Evolutionary conservation across 371 early-diverging fungal genomes (phyloP).

Genomic region (Syncephalastrum contaminatum): DNA sequence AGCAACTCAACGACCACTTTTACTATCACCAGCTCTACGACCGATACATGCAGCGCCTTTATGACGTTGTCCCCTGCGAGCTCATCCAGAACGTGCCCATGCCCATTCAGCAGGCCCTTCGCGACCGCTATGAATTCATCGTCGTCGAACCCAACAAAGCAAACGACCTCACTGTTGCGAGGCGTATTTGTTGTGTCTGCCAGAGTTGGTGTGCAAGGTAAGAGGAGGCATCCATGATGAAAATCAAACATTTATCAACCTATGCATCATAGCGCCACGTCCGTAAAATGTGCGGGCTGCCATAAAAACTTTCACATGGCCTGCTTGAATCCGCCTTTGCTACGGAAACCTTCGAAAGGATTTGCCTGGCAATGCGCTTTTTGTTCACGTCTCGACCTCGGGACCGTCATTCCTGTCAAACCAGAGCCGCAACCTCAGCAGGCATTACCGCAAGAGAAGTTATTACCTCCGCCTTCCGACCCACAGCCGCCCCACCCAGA

Average conservation of each 20-base stretch:
- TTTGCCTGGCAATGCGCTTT: conserved; percentile 82
- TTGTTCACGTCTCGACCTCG: conserved; percentile 45
- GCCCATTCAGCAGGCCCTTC: conserved; percentile 65
- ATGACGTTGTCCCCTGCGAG: conserved; percentile 81
- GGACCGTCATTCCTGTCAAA: not conserved
- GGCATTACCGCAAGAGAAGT: not conserved
- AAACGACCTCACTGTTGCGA: conserved; percentile 67
- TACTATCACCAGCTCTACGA: conserved; percentile 87
- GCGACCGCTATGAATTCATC: conserved; percentile 72
- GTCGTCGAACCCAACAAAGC: conserved; percentile 82
- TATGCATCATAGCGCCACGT: conserved; percentile 10
- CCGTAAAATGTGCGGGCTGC: conserved; percentile 71
- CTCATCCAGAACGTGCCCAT: conserved; percentile 79
- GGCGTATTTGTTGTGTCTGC: conserved; percentile 76
- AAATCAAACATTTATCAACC: not conserved
- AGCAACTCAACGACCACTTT: conserved; percentile 66
- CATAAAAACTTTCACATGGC: conserved; percentile 74
- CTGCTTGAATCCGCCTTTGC: conserved; percentile 74
- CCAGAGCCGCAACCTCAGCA: not conserved
- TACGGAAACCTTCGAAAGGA: conserved; percentile 74
- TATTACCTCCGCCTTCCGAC: not conserved
- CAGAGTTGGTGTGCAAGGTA: conserved; percentile 75
- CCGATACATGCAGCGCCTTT: conserved; percentile 83
- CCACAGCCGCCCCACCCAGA: not conserved
- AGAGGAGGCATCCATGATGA: not conserved